Evolutionary conservation across 148 eudicot genomes (phyloP).

Genomic region (Silene latifolia): DNA sequence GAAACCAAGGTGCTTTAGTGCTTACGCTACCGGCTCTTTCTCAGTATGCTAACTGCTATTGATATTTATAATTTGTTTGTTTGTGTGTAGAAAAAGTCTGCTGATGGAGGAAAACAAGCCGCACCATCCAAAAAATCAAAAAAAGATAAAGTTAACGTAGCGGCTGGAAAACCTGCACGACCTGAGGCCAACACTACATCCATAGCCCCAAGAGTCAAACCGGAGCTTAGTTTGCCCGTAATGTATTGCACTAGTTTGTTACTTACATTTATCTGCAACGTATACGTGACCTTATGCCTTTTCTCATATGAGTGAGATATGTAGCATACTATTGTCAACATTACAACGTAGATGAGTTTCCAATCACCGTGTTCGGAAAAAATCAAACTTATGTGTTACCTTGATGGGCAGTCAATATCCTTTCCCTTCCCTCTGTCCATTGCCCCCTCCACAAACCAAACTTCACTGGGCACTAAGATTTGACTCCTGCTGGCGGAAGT

Average conservation of each 20-base stretch:
- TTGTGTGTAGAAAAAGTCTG: conserved; percentile 59
- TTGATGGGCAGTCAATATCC: neutral
- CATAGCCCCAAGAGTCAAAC: conserved; percentile 81
- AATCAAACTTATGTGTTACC: neutral
- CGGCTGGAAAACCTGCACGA: conserved; percentile 63
- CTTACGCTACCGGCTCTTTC: conserved; percentile 5
- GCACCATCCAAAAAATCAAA: conserved; percentile 68
- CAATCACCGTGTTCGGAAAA: neutral
- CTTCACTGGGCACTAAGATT: neutral
- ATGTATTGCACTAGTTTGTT: conserved; percentile 40
- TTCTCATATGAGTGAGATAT: neutral
- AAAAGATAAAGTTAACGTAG: conserved; percentile 72
- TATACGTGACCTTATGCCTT: neutral
- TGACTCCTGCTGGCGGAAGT: neutral
- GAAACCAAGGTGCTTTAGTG: conserved; percentile 62
- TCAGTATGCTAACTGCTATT: neutral
- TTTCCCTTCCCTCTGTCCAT: neutral
- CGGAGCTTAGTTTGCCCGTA: conserved; percentile 83
- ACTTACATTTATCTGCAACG: neutral
- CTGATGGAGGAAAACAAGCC: conserved; percentile 89
- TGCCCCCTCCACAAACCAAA: neutral
- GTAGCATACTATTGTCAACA: neutral
- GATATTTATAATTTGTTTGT: conserved; percentile 10
- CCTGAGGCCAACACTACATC: conserved; percentile 50
- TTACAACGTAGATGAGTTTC: neutral